These are phyloP conservation scores for Candida easanensis DNA, from an alignment of 805 yeast genomes.

Conservation along the genomic window DNA sequence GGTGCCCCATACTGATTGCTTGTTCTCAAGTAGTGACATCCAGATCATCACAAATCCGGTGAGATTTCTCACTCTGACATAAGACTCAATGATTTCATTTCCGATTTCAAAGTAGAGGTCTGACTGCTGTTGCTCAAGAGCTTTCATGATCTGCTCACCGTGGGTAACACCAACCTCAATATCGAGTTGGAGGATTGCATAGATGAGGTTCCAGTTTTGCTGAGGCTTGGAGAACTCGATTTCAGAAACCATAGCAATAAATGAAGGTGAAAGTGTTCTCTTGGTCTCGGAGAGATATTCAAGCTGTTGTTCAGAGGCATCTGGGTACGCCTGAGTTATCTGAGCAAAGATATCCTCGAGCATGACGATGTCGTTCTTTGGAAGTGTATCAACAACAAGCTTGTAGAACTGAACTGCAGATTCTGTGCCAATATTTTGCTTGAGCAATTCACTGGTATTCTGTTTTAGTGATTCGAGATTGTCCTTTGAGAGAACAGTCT, in stretches of 20 bases:
- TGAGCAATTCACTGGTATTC: constrained; percentile 33
- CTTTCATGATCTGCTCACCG: constrained; percentile 32
- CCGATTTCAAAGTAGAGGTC: constrained; percentile 20
- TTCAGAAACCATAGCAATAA: constrained; percentile 42
- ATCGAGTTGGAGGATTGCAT: constrained; percentile 49
- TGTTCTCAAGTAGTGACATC: constrained; percentile 25
- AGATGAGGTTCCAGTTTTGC: constrained; percentile 46
- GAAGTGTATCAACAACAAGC: constrained; percentile 29
- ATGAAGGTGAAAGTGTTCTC: constrained; percentile 51
- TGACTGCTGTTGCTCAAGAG: constrained; percentile 7
- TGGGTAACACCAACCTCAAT: constrained; percentile 54
- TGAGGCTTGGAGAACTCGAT: constrained; percentile 46
- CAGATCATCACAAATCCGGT: constrained; percentile 46
- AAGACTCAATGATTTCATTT: constrained; percentile 41
- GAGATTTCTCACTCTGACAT: constrained; percentile 57
- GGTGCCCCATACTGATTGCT: constrained; percentile 16
- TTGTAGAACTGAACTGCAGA: constrained; percentile 31
- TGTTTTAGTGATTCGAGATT: constrained; percentile 23
- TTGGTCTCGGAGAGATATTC: constrained; percentile 46
- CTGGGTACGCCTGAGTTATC: constrained; percentile 38
- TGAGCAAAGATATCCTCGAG: constrained; percentile 49
- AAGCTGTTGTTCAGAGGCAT: constrained; percentile 42
- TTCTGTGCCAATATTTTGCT: constrained; percentile 16
- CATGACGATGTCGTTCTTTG: constrained; percentile 30
- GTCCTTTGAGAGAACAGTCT: constrained; percentile 29